Evolutionary conservation across 2,329 filamentous ascomycete species (phyloP).

Genomic region (Venturia effusa): DNA sequence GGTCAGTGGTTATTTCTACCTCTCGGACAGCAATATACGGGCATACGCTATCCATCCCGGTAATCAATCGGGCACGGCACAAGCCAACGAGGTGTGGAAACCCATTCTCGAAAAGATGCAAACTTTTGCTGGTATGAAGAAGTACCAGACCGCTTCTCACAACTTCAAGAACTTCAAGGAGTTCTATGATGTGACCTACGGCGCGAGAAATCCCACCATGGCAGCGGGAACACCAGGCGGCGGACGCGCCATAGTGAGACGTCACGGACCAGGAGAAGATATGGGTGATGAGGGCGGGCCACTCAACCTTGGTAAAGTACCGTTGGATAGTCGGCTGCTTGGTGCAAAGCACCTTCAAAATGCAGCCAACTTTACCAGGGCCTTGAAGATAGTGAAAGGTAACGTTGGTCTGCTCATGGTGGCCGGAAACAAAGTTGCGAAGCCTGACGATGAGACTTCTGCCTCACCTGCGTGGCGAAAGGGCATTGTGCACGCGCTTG

Average conservation of each 20-base stretch:
- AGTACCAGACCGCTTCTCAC: neutral
- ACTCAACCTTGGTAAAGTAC: too few relatives aligned
- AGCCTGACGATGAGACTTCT: neutral
- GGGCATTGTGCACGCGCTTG: neutral
- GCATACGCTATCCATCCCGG: neutral
- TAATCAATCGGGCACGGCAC: neutral
- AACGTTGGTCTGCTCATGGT: too few relatives aligned
- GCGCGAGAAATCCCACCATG: neutral
- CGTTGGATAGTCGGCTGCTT: slow-evolving; percentile 9
- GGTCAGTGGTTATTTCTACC: slow-evolving; percentile 4
- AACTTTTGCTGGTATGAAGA: neutral
- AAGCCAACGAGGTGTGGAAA: slow-evolving; percentile 4
- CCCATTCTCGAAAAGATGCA: slow-evolving; percentile 10
- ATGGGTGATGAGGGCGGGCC: neutral
- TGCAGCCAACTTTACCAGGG: too few relatives aligned
- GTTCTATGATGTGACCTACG: slow-evolving; percentile 9
- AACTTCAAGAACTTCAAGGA: slow-evolving; percentile 8
- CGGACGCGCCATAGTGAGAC: neutral
- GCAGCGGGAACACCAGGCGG: slow-evolving; percentile 10
- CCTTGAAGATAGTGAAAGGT: too few relatives aligned
- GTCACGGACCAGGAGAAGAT: slow-evolving; percentile 4
- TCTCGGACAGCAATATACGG: neutral
- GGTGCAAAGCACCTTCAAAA: neutral
- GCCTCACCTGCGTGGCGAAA: slow-evolving; percentile 11
- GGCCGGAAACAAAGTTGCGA: too few relatives aligned